These are phyloP conservation scores for Papiliotrema flavescens DNA, from an alignment of 1,284 basidiomycete species.

Conservation along the genomic window DNA sequence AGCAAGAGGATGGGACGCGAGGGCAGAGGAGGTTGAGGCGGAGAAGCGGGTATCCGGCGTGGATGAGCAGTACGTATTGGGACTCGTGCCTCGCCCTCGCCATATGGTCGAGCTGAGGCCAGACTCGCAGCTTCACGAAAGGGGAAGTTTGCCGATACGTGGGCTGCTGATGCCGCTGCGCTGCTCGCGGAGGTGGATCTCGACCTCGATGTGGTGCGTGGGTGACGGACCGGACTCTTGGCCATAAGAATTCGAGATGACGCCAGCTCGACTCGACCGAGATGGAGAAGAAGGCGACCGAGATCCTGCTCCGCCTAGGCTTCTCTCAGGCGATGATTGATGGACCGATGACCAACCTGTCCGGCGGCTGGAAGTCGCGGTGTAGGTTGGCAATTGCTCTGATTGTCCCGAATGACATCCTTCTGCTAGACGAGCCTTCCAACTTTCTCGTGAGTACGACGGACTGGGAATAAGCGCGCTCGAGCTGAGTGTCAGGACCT, in stretches of 20 bases:
- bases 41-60: conserved; percentile 50
- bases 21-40: conserved; percentile 56
- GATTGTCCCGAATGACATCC: conserved; percentile 50
- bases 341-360: conserved; percentile 55
- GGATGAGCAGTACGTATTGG: conserved; percentile 10
- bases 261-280: conserved; percentile 47
- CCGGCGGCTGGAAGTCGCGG: conserved; percentile 68
- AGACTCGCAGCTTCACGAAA: background rate
- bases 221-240: background rate
- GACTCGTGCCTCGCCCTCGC: too few species aligned
- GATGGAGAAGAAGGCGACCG: conserved; percentile 58
- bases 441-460: conserved; percentile 52
- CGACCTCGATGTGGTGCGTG: conserved; percentile 49
- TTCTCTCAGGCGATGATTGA: conserved; percentile 57
- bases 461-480: background rate
- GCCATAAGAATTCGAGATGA: background rate
- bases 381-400: conserved; percentile 53
- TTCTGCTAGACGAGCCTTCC: conserved; percentile 50
- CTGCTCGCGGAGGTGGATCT: conserved; percentile 50
- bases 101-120: background rate
- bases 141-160: conserved; percentile 16
- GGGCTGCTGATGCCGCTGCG: conserved; percentile 28
- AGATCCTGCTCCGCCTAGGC: conserved; percentile 63
- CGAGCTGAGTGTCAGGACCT: conserved; percentile 31
- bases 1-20: conserved; percentile 58